These are phyloP conservation scores for Colletotrichum gigasporum DNA, from an alignment of 2,329 filamentous ascomycete species.

Conservation along the genomic window DNA sequence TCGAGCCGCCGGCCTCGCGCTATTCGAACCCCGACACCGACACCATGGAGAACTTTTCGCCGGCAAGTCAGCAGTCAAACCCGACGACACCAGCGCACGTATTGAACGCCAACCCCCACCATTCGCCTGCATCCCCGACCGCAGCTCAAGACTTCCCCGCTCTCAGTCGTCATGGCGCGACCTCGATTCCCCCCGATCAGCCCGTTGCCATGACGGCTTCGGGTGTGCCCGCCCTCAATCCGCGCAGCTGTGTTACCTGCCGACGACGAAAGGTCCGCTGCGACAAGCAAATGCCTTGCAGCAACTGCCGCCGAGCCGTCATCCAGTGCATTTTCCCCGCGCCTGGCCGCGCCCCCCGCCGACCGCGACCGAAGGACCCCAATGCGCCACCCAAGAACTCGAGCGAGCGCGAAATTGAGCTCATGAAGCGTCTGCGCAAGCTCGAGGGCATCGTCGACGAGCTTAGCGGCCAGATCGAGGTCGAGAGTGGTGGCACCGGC, in stretches of 20 bases:
- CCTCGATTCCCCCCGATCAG: constrained; percentile 29
- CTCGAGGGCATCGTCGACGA: constrained; percentile 81
- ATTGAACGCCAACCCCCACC: constrained; percentile 17
- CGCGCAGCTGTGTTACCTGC: constrained; percentile 60
- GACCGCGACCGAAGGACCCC: constrained; percentile 71
- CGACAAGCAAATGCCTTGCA: constrained; percentile 81
- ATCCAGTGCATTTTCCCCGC: constrained; percentile 80
- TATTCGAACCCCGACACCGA: not conserved
- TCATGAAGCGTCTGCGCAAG: constrained; percentile 77
- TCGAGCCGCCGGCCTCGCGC: not conserved
- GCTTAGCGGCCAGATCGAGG: constrained; percentile 70
- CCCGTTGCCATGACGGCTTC: constrained; percentile 30
- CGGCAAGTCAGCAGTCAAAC: constrained; percentile 22
- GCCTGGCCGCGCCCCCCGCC: constrained; percentile 76
- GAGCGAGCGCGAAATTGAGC: constrained; percentile 71
- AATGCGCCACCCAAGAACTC: constrained; percentile 68
- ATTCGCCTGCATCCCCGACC: constrained; percentile 25
- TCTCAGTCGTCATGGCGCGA: constrained; percentile 27
- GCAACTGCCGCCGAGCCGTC: constrained; percentile 76
- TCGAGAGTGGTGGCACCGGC: constrained; percentile 47
- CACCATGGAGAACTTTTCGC: constrained; percentile 17
- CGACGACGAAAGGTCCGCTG: constrained; percentile 75
- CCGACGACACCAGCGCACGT: constrained; percentile 16
- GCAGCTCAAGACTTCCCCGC: constrained; percentile 18
- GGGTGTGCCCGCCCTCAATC: constrained; percentile 50